Conservation (phyloP, 768 basidiomycete species). For the Tremella fuciformis region DNA sequence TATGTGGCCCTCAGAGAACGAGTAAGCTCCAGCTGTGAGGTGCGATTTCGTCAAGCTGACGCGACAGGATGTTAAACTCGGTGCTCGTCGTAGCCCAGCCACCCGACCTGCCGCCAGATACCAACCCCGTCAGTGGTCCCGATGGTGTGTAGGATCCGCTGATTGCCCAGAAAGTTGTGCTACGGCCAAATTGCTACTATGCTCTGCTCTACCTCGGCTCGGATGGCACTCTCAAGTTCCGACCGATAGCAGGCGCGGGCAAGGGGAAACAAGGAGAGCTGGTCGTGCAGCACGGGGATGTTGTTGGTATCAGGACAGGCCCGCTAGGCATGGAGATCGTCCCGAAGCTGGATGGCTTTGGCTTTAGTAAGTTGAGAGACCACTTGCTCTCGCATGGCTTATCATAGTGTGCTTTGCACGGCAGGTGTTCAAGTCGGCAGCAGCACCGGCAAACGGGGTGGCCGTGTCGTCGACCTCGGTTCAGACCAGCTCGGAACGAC, state of each 20-base stretch:
- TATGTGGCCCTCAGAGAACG: constrained; percentile 37
- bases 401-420: neutral
- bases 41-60: neutral
- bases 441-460: neutral
- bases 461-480: neutral
- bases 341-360: constrained; percentile 36
- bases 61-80: constrained; percentile 39
- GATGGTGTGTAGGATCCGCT: no score
- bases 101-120: constrained; percentile 18
- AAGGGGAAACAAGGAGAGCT: constrained; percentile 21
- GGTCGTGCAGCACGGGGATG: constrained; percentile 43
- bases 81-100: constrained; percentile 34
- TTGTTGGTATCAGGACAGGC: constrained; percentile 32
- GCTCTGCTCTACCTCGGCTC: constrained; percentile 43
- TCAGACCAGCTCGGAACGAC: neutral
- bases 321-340: constrained; percentile 28
- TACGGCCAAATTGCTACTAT: constrained; percentile 13
- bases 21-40: constrained; percentile 24
- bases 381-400: constrained; percentile 1
- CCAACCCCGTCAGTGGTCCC: constrained; percentile 25
- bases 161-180: neutral
- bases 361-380: constrained; percentile 38
- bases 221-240: constrained; percentile 24
- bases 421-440: neutral
- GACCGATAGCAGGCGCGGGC: neutral